Conservation (phyloP, 2,329 filamentous ascomycete genomes). For the Penicillium sp. region DNA sequence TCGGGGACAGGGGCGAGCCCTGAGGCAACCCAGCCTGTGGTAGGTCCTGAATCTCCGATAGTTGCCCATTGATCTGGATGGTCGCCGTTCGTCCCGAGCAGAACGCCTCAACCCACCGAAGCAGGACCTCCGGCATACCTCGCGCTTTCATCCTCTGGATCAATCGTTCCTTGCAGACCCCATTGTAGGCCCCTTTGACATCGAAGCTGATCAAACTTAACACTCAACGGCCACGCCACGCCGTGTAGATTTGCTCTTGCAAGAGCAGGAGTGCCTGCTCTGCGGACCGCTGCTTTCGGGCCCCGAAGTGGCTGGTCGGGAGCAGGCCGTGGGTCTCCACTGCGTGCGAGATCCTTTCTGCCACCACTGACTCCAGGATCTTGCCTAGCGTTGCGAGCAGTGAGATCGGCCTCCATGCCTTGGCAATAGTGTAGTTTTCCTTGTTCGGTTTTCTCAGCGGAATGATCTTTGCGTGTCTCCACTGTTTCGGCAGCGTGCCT, state of each 20-base stretch:
- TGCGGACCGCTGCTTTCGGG: no score
- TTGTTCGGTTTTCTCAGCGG: constrained; percentile 26
- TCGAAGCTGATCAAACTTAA: constrained; percentile 13
- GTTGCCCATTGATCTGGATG: constrained; percentile 7
- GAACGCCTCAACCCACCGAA: constrained; percentile 30
- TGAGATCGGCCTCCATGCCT: constrained; percentile 26
- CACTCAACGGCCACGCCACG: constrained; percentile 16
- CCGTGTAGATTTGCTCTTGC: no score
- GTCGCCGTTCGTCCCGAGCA: constrained; percentile 25
- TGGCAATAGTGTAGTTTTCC: constrained; percentile 19
- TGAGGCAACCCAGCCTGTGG: constrained; percentile 7
- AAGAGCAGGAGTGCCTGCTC: no score
- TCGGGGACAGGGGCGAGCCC: constrained; percentile 23
- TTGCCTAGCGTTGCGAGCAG: constrained; percentile 31
- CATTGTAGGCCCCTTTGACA: constrained; percentile 13
- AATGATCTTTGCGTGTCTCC: constrained; percentile 24
- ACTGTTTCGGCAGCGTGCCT: background rate
- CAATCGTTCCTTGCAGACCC: constrained; percentile 25
- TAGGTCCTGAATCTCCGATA: constrained; percentile 12
- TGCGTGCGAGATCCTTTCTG: no score
- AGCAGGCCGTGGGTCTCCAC: no score
- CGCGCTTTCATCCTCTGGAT: no score
- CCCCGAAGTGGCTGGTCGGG: no score
- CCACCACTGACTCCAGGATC: constrained; percentile 21
- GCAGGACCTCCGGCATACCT: constrained; percentile 25